phyloP scores from a whole-genome alignment of 148 eudicot genomes.

The Salicornia ramosissima region DNA sequence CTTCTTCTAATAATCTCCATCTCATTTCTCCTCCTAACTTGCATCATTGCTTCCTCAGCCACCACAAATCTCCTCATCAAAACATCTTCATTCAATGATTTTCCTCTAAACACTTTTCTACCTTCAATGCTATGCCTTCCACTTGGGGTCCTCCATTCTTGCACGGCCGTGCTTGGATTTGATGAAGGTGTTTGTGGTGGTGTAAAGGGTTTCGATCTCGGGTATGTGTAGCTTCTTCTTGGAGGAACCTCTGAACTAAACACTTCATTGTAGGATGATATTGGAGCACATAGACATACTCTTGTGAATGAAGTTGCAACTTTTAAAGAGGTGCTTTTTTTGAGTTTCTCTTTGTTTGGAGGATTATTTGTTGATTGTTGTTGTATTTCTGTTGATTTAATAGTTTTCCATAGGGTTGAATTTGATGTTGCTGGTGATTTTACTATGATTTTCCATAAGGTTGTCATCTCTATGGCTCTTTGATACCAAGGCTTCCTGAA shows the following conservation, averaged over 20 bases:
- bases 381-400: conserved; percentile 36
- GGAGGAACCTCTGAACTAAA: conserved; percentile 63
- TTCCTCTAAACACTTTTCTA: conserved; percentile 73
- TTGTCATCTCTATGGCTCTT: conserved; percentile 73
- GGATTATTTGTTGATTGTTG: conserved; percentile 28
- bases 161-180: conserved; percentile 18
- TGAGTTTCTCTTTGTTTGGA: conserved; percentile 45
- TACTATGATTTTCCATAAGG: conserved; percentile 59
- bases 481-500: conserved; percentile 91
- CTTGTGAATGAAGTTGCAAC: conserved; percentile 78
- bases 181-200: conserved; percentile 17
- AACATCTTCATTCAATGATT: conserved; percentile 76
- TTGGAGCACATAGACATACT: conserved; percentile 86
- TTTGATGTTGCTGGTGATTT: conserved; percentile 44
- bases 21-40: conserved; percentile 65
- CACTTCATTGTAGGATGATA: conserved; percentile 73
- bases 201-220: conserved; percentile 51
- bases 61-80: conserved; percentile 89
- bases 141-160: conserved; percentile 38
- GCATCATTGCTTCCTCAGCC: conserved; percentile 89
- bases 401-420: conserved; percentile 44
- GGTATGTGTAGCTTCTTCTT: conserved; percentile 76
- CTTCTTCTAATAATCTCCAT: conserved; percentile 74
- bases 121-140: conserved; percentile 61
- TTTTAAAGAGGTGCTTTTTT: conserved; percentile 66